Percentiles rank a stretch among this genome's conserved stretches.
Conservation (phyloP, 352 stramenopile genomes). For the Pythium oligandrum region DNA sequence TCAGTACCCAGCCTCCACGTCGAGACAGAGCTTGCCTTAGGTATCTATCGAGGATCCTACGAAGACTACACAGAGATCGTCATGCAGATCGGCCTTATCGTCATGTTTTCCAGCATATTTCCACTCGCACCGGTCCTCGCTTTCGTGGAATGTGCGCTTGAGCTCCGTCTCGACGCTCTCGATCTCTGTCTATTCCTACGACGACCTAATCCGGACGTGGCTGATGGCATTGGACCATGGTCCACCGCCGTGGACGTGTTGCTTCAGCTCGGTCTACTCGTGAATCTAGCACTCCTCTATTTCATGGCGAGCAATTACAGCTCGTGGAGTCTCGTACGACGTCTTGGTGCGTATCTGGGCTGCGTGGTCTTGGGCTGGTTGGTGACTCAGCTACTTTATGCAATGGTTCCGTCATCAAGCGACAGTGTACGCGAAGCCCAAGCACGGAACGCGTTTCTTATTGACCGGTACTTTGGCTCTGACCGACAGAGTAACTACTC, state of each 20-base stretch:
- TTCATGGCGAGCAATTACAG: constrained; percentile 23
- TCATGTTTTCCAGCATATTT: constrained; percentile 17
- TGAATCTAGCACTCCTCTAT: constrained; percentile 22
- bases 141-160: constrained; percentile 19
- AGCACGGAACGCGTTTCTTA: constrained; percentile 20
- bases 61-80: constrained; percentile 25
- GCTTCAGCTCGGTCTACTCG: constrained; percentile 8
- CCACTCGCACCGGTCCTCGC: constrained; percentile 10
- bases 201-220: constrained; percentile 15
- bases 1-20: neutral
- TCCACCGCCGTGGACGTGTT: constrained; percentile 11
- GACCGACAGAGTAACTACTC: neutral
- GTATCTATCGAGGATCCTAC: constrained; percentile 17
- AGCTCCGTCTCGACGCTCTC: constrained; percentile 25
- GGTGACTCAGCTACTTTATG: constrained; percentile 14
- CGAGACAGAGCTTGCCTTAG: constrained; percentile 15
- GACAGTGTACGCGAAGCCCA: constrained; percentile 1
- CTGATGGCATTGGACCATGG: constrained; percentile 23
- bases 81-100: constrained; percentile 17
- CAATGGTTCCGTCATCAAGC: constrained; percentile 8
- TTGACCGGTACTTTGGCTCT: constrained; percentile 18
- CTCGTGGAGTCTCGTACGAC: constrained; percentile 13
- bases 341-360: constrained; percentile 18
- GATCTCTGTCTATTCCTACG: constrained; percentile 20
- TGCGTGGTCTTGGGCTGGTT: constrained; percentile 11